These are phyloP conservation scores for Sclerotiophoma versabilis DNA, from an alignment of 2,329 filamentous ascomycete genomes.

Conservation along the genomic window DNA sequence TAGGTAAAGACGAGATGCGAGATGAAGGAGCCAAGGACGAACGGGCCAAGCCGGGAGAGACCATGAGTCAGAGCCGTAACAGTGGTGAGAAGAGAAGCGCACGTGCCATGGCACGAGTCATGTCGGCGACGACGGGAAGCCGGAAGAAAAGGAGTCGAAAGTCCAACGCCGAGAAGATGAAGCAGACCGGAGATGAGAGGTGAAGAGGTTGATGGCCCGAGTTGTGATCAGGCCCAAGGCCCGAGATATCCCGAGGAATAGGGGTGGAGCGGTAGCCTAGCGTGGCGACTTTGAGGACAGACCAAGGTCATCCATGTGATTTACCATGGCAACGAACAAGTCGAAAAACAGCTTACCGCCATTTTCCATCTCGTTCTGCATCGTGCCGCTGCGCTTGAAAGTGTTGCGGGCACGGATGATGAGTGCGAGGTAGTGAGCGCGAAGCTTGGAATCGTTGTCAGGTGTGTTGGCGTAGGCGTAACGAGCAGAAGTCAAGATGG, in stretches of 20 bases:
- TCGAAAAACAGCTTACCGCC: slow-evolving; percentile 92
- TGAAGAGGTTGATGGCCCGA: slow-evolving; percentile 7
- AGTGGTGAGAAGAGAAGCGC: slow-evolving; percentile 26
- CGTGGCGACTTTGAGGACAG: slow-evolving; percentile 40
- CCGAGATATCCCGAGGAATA: slow-evolving; percentile 12
- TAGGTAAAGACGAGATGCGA: slow-evolving; percentile 17
- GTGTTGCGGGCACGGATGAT: slow-evolving; percentile 88
- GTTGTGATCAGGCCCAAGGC: slow-evolving; percentile 5
- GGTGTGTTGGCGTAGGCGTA: slow-evolving; percentile 90
- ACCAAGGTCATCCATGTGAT: slow-evolving; percentile 68
- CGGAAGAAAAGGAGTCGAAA: slow-evolving; percentile 14
- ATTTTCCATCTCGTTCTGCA: slow-evolving; percentile 93
- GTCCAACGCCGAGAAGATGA: slow-evolving; percentile 11
- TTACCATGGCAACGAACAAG: slow-evolving; percentile 89
- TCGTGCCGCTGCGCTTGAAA: slow-evolving; percentile 92
- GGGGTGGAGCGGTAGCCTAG: slow-evolving; percentile 29
- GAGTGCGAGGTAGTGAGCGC: slow-evolving; percentile 89
- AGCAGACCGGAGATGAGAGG: slow-evolving; percentile 28
- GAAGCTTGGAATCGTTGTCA: slow-evolving; percentile 86
- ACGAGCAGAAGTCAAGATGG: slow-evolving; percentile 84
- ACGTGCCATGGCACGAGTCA: slow-evolving; percentile 24
- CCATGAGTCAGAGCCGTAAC: slow-evolving; percentile 31
- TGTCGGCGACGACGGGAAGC: slow-evolving; percentile 20
- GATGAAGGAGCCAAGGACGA: slow-evolving; percentile 19
- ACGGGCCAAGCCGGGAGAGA: slow-evolving; percentile 19